Evolutionary conservation across 192 early-diverging fungal genomes (phyloP), one percentile per base, ranked within the genome.

Genomic region (Coemansia sp.): DNA sequence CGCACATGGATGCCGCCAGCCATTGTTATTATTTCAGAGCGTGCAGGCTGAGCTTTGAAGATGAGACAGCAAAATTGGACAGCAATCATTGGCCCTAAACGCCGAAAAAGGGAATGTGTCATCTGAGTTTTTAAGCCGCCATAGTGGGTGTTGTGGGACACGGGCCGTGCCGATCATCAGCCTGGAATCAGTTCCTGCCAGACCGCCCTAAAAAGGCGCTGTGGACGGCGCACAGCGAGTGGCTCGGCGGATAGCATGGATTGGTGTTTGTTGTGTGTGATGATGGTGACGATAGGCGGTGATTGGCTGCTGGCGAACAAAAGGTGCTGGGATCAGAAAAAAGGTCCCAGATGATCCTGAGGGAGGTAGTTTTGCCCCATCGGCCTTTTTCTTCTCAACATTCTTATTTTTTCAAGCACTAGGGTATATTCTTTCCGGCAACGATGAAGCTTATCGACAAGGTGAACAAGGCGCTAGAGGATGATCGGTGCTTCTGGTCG

Each of bases 361-460:
- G 21, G 21, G 21, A 21, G 21, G 21, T 1, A 1, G 21, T 21
- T 21, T 36, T 20, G 34, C 46, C 14, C 23, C 31, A 36, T 58
- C 61, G 26, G 24, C 21, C 24, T 28, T 55, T 26, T 55, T 53
- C 18, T 53, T 53, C 11, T 53, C 31, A 31, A 31, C 31, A 48
- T 48, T 52, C 25, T 52, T 14, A 24, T 52, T 52, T 52, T 52
- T 20, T 52, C 25, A 52, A 52, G 50, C 20, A 24, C 25, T 20
- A 11, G 11, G 8, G 8, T 52, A 15, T 48, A 17, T 11, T 20
- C 21, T 25, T 14, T 10, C 15, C 14, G 50, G 21, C 15, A 42
- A 50, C 50, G 28, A 90, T 91, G 88, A 91, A 91, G 67, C 73
- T 91, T 70, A 86, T 88, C 64, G 86, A 89, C 67, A 88, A 88